phyloP scores from a whole-genome alignment of 306 rosid species.

The Echinosophora koreensis region DNA sequence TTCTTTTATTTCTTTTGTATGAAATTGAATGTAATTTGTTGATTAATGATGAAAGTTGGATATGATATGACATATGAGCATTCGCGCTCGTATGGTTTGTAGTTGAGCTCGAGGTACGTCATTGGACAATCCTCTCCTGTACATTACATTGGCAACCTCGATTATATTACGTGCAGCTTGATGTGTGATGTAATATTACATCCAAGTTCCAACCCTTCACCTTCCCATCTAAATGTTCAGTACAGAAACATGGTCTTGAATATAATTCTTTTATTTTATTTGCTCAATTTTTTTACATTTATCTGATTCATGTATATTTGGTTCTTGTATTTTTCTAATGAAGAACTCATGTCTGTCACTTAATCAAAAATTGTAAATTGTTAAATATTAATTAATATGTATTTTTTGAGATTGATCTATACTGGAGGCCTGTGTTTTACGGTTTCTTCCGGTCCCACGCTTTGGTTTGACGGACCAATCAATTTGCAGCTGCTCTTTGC shows the following conservation, averaged over 20 bases:
- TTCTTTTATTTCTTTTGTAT: conserved; percentile 55
- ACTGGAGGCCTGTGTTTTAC: background rate
- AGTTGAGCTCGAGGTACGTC: conserved; percentile 48
- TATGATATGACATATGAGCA: conserved; percentile 47
- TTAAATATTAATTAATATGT: background rate
- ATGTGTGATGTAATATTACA: conserved; percentile 28
- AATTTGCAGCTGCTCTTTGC: conserved; percentile 14
- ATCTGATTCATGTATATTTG: conserved; percentile 9
- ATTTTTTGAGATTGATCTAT: background rate
- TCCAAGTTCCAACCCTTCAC: background rate
- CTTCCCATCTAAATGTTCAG: background rate
- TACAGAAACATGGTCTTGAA: conserved; percentile 25
- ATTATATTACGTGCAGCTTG: conserved; percentile 8
- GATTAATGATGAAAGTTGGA: conserved; percentile 59
- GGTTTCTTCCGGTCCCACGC: background rate
- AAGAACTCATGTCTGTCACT: background rate
- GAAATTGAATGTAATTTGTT: conserved; percentile 60
- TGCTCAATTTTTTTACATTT: background rate
- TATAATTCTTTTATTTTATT: background rate
- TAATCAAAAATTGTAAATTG: background rate
- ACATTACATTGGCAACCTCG: conserved; percentile 52
- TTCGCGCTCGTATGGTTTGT: conserved; percentile 49
- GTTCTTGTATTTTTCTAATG: background rate
- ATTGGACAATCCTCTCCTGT: conserved; percentile 58
- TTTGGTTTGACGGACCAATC: background rate